Base-by-base conservation (phyloP, 148 eudicot genomes). In the Rhododendron mucronatum region DNA sequence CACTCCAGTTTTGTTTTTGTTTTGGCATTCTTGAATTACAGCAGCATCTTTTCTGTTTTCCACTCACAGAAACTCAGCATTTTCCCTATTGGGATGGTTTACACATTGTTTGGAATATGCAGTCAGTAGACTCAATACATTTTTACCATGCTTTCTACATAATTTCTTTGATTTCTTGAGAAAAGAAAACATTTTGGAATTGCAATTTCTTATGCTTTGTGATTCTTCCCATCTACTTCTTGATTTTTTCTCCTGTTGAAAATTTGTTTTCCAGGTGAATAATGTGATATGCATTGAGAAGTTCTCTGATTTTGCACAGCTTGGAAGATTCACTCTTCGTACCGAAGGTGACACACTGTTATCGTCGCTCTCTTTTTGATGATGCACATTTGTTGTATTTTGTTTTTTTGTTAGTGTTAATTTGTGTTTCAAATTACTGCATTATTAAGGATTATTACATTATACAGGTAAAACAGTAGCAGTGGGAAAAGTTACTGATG, bases 381-480 rank as follows among this genome's bases (percentile, higher is more conserved):
- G 15, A 78, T 57, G 41, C 7, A 16, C 20, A 9, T 39, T 53
- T 20, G 20, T 33, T 41, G 39, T 10, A 33, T 11, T 63, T 12
- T 16, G 88, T 6, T 71, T 9, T 67, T 3, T 59, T 20, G 45
- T 6, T 9, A 3, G 23, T 48, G 30, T 26, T 41, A 41, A 41
- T n/a, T 50, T 30, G 4, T 69, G n/a, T 53, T 78, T 51, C 80
- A 67, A 30, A 28, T 74, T 81, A 41, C 15, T 16, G 11, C 45
- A 5, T 86, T 82, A 51, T 39, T 73, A 26, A 44, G 23, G 33
- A 59, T 53, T 81, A 4, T 51, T 35, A 35, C 15, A 35, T 7
- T 61, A 78, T 84, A 18, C 93, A 96, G 98, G 98, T 86, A 94
- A 93, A 92, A 96, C 98, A 20, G 90, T 96, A 59, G 98, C 97